Evolutionary conservation across 176 grass and related monocot species (phyloP).

Genomic region (Tillandsia fasciculata): DNA sequence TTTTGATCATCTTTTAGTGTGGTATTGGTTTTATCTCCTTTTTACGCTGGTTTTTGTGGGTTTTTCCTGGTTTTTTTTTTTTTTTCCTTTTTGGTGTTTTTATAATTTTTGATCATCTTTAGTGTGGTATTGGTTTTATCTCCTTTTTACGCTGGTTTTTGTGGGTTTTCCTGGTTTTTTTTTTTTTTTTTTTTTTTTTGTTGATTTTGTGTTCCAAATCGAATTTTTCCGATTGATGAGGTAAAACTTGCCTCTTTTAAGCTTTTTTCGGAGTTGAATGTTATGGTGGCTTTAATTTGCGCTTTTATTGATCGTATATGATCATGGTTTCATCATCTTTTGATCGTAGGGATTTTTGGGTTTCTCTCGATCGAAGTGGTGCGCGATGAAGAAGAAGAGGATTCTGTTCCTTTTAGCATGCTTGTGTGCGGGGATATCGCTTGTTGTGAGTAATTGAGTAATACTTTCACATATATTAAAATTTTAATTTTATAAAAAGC

Average conservation of each 20-base stretch:
- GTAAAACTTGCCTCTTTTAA: no score
- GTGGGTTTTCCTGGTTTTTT: no score
- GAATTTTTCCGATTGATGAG: no score
- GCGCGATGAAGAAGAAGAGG: slow-evolving; percentile 31
- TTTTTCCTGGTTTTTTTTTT: neutral
- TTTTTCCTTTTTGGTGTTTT: no score
- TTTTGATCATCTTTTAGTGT: neutral
- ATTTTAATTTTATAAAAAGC: neutral
- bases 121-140: no score
- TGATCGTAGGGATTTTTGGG: slow-evolving; percentile 2
- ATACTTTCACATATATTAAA: neutral
- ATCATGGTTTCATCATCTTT: neutral
- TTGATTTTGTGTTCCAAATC: no score
- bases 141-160: no score
- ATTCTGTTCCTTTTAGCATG: slow-evolving; percentile 24
- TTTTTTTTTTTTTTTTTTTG: no score
- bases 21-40: neutral
- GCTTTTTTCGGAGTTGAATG: neutral
- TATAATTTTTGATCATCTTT: no score
- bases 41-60: neutral
- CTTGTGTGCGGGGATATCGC: slow-evolving; percentile 25
- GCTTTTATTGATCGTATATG: neutral
- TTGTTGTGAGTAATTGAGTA: slow-evolving; percentile 30
- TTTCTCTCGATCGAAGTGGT: neutral
- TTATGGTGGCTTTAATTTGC: neutral